These are phyloP conservation scores for Craterostigma plantagineum DNA, from an alignment of 257 asterid genomes.

Conservation along the genomic window DNA sequence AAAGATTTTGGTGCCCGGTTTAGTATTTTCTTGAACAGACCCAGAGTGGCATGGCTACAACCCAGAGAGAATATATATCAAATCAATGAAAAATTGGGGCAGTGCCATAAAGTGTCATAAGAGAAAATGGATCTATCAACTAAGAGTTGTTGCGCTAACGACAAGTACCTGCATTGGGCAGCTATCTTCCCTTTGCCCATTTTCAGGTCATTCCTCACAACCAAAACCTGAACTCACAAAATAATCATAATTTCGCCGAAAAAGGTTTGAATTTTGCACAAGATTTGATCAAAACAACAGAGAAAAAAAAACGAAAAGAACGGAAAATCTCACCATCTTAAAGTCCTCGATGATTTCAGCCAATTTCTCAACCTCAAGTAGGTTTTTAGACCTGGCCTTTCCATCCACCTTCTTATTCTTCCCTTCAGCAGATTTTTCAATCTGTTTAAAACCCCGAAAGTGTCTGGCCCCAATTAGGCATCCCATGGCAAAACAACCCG, in stretches of 20 bases:
- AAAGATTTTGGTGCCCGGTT: slow-evolving; percentile 77
- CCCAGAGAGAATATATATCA: slow-evolving; percentile 9
- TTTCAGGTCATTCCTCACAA: slow-evolving; percentile 89
- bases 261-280: neutral
- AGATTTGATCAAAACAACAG: slow-evolving; percentile 2
- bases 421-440: slow-evolving; percentile 8
- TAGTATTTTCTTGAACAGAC: slow-evolving; percentile 68
- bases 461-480: slow-evolving; percentile 37
- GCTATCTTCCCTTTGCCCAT: slow-evolving; percentile 99
- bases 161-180: slow-evolving; percentile 85
- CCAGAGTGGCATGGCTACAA: slow-evolving; percentile 83
- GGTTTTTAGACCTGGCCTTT: slow-evolving; percentile 22
- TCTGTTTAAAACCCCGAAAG: slow-evolving; percentile 7
- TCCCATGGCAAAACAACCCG: slow-evolving; percentile 68
- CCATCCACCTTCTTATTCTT: slow-evolving; percentile 29
- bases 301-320: neutral
- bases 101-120: neutral
- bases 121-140: neutral
- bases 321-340: slow-evolving; percentile 44
- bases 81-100: neutral
- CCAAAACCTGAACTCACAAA: slow-evolving; percentile 55
- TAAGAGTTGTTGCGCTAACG: neutral
- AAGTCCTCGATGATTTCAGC: slow-evolving; percentile 82
- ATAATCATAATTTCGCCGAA: slow-evolving; percentile 7
- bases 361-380: slow-evolving; percentile 56